phyloP scores from a whole-genome alignment of 1,284 basidiomycete genomes.

The Coniferiporia weirii region DNA sequence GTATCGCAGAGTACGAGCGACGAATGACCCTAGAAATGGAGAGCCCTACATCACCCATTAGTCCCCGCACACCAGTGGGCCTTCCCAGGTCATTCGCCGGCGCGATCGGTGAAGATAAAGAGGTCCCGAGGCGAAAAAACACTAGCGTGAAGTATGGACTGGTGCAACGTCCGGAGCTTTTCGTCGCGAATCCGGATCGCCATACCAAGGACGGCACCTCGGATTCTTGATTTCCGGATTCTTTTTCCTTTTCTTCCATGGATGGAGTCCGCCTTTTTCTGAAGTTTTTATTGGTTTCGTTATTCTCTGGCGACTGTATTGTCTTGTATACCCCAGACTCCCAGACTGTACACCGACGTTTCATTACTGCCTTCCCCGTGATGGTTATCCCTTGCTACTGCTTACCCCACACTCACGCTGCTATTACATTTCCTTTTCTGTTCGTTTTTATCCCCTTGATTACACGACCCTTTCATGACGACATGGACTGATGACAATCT shows the following conservation, averaged over 20 bases:
- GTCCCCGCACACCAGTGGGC: no score
- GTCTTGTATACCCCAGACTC: no score
- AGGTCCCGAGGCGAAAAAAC: background rate
- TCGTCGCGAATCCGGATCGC: slow-evolving; percentile 57
- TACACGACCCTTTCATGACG: background rate
- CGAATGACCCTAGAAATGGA: slow-evolving; percentile 33
- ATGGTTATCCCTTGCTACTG: background rate
- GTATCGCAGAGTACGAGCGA: slow-evolving; percentile 35
- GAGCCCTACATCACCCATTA: background rate
- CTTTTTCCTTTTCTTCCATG: background rate
- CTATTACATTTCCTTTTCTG: background rate
- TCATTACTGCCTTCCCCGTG: background rate
- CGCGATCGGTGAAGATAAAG: background rate
- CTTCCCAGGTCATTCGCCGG: background rate
- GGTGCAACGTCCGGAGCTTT: slow-evolving; percentile 49
- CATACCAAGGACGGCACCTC: no score
- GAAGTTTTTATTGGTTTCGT: no score
- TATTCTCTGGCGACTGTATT: no score
- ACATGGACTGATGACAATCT: background rate
- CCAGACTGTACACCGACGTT: background rate
- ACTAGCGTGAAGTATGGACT: slow-evolving; percentile 45
- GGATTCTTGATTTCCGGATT: background rate
- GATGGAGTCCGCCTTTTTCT: background rate
- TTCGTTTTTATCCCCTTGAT: no score
- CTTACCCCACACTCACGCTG: background rate